Conservation (phyloP, 345 rosid genomes). For the Cardamine resedifolia region DNA sequence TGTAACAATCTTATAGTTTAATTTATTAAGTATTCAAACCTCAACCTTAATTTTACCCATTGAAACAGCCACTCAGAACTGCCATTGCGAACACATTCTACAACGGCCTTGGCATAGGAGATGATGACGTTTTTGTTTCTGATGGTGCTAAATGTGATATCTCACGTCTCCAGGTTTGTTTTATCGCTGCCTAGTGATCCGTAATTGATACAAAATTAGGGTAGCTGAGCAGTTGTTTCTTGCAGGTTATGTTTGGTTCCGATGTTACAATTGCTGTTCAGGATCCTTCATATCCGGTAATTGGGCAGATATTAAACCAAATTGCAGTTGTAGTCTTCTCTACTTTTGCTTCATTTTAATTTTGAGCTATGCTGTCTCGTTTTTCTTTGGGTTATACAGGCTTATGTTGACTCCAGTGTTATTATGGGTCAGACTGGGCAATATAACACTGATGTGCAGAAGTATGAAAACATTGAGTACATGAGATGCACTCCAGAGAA, state of each 20-base stretch:
- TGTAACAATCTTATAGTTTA: background rate
- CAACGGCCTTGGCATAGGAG: slow-evolving; percentile 72
- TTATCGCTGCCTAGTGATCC: background rate
- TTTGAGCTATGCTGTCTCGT: background rate
- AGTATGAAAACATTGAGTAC: slow-evolving; percentile 78
- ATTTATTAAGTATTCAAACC: slow-evolving; percentile 1
- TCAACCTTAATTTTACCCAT: slow-evolving; percentile 12
- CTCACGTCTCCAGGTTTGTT: slow-evolving; percentile 89
- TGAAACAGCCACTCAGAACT: slow-evolving; percentile 72
- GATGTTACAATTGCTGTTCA: slow-evolving; percentile 83
- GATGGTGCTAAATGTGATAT: slow-evolving; percentile 99
- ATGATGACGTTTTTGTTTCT: slow-evolving; percentile 88
- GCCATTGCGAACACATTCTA: slow-evolving; percentile 79
- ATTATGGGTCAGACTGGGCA: slow-evolving; percentile 92
- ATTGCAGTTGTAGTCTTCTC: slow-evolving; percentile 1
- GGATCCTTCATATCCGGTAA: slow-evolving; percentile 99
- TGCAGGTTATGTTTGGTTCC: slow-evolving; percentile 84
- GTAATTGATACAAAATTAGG: background rate
- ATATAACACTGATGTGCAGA: slow-evolving; percentile 61
- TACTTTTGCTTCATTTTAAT: slow-evolving; percentile 1
- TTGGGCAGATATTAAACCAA: background rate
- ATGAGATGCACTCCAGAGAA: slow-evolving; percentile 96
- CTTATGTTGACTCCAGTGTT: slow-evolving; percentile 95
- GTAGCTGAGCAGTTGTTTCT: slow-evolving; percentile 18
- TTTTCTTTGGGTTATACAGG: slow-evolving; percentile 45